Conservation (phyloP, 805 yeast genomes). For the Saccharomycopsis amapae region DNA sequence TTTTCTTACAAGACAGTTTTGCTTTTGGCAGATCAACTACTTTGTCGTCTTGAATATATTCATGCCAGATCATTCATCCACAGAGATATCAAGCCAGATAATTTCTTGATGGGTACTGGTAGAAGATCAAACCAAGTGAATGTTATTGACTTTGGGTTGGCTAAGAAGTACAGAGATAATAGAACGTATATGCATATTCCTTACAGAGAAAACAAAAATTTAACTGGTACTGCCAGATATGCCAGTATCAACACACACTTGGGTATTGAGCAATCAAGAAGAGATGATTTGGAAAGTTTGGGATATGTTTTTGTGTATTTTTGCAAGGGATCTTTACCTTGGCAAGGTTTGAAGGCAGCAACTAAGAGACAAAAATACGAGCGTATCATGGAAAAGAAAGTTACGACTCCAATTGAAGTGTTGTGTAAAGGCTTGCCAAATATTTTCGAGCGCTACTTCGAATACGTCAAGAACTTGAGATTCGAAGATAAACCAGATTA, state of each 20-base stretch:
- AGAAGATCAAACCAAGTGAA: constrained; percentile 92
- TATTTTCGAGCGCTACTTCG: constrained; percentile 82
- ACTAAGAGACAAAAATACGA: constrained; percentile 96
- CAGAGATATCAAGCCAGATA: constrained; percentile 77
- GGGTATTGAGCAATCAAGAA: constrained; percentile 93
- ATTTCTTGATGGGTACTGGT: constrained; percentile 81
- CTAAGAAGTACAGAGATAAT: constrained; percentile 91
- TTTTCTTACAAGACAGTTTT: constrained; percentile 91
- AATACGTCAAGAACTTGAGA: constrained; percentile 81
- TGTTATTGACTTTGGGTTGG: constrained; percentile 90
- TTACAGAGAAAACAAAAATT: constrained; percentile 89
- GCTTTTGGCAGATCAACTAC: constrained; percentile 86
- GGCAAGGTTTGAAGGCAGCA: constrained; percentile 98
- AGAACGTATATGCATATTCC: constrained; percentile 92
- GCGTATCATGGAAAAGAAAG: constrained; percentile 89
- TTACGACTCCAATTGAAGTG: constrained; percentile 79
- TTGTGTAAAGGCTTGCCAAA: constrained; percentile 88
- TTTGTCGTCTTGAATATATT: constrained; percentile 89
- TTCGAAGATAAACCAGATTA: constrained; percentile 98
- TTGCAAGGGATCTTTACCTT: constrained; percentile 91
- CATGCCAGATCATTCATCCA: constrained; percentile 92
- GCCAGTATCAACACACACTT: constrained; percentile 93
- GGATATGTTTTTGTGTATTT: constrained; percentile 93
- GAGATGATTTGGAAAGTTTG: constrained; percentile 92
- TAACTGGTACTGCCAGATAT: constrained; percentile 96